Conservation (phyloP, 2,329 filamentous ascomycete species). For the Verticillium nonalfalfae region DNA sequence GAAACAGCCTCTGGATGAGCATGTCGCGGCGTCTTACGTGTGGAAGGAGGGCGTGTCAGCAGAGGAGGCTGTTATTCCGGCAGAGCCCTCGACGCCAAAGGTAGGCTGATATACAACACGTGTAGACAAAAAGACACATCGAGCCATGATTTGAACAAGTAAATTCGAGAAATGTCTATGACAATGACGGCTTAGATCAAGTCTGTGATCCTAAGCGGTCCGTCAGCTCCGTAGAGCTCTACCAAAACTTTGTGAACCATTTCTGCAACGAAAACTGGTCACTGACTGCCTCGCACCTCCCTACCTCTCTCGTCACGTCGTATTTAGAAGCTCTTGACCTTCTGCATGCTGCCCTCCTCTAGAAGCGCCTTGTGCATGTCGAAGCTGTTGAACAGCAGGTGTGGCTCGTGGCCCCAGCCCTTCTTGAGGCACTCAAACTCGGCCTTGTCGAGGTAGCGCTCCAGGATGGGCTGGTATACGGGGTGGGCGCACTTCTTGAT, state of each 20-base stretch:
- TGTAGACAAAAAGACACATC: not conserved
- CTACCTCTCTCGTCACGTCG: not conserved
- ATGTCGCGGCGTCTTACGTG: conserved; percentile 44
- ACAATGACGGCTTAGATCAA: not conserved
- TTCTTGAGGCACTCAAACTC: conserved; percentile 81
- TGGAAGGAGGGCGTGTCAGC: conserved; percentile 26
- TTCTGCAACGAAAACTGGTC: not conserved
- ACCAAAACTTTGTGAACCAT: not conserved
- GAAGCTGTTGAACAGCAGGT: conserved; percentile 78
- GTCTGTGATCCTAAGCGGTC: not conserved
- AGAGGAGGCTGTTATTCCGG: conserved; percentile 20
- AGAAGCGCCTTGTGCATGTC: conserved; percentile 82
- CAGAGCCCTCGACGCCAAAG: not conserved
- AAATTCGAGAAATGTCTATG: not conserved
- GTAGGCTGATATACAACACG: not conserved
- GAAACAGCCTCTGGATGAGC: conserved; percentile 41
- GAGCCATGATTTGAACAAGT: not conserved
- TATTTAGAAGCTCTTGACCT: conserved; percentile 61
- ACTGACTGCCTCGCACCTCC: not conserved
- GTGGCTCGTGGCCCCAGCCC: conserved; percentile 87
- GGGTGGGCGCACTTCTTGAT: conserved; percentile 84
- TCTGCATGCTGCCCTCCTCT: conserved; percentile 80
- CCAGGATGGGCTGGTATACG: conserved; percentile 74
- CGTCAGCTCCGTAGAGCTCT: not conserved
- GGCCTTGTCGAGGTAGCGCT: conserved; percentile 78